These are phyloP conservation scores for Chaetomiaceae sp. DNA, from an alignment of 2,329 filamentous ascomycete genomes.

Conservation along the genomic window DNA sequence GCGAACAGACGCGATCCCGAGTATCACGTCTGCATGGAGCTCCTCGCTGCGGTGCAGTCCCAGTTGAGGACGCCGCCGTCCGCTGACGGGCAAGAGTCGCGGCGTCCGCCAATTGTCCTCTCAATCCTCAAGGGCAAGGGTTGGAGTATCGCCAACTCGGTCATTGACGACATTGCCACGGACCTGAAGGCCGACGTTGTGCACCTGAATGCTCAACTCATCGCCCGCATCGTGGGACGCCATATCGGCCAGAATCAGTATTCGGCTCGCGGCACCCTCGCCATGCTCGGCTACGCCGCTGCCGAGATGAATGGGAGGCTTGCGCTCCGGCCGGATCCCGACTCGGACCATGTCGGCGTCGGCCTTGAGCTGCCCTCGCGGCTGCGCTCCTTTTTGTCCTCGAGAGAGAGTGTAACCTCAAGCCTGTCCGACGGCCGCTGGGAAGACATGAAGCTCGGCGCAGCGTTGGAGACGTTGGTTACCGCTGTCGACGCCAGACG, in stretches of 20 bases:
- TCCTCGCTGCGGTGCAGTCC: constrained; percentile 31
- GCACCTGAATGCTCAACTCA: constrained; percentile 62
- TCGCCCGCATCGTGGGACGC: constrained; percentile 64
- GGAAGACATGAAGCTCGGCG: constrained; percentile 58
- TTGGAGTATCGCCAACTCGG: constrained; percentile 25
- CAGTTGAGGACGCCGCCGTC: constrained; percentile 30
- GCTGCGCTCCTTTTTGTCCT: constrained; percentile 23
- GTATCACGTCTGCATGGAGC: constrained; percentile 30
- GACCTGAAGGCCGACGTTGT: constrained; percentile 61
- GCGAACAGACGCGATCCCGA: constrained; percentile 22
- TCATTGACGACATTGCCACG: constrained; percentile 31
- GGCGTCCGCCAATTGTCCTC: constrained; percentile 35
- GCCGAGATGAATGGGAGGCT: constrained; percentile 52
- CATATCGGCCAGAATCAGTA: constrained; percentile 61
- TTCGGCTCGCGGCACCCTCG: constrained; percentile 46
- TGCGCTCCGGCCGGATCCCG: constrained; percentile 38
- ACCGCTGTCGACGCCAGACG: constrained; percentile 40
- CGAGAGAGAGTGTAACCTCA: constrained; percentile 24
- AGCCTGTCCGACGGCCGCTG: constrained; percentile 46
- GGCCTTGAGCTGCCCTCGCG: constrained; percentile 27
- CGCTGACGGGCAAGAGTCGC: constrained; percentile 24
- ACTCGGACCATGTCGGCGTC: constrained; percentile 37
- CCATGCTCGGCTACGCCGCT: constrained; percentile 53
- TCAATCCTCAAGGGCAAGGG: constrained; percentile 35
- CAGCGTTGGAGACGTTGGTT: constrained; percentile 54